Evolutionary conservation across 169 alveolate species (phyloP).

Genomic region (Theileria annulata): DNA sequence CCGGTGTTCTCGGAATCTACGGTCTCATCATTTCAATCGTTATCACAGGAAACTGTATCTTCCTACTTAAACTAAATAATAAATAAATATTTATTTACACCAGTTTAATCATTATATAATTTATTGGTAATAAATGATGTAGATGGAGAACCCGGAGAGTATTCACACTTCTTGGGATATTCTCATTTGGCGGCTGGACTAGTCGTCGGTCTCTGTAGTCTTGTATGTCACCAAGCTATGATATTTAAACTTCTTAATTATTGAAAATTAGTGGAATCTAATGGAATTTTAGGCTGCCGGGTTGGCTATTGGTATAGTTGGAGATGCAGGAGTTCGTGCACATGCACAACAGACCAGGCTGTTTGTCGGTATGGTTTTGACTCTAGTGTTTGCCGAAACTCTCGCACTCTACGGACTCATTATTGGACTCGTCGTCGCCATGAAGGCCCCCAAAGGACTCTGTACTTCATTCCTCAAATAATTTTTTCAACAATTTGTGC

Average conservation of each 20-base stretch:
- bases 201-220: constrained; percentile 91
- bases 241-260: constrained; percentile 32
- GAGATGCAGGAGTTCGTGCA: constrained; percentile 99
- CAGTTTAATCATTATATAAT: no score
- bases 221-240: constrained; percentile 57
- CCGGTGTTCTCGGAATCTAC: constrained; percentile 98
- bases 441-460: constrained; percentile 63
- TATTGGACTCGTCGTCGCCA: constrained; percentile 72
- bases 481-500: neutral
- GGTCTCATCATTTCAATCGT: constrained; percentile 94
- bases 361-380: constrained; percentile 97
- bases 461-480: constrained; percentile 54
- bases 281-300: constrained; percentile 93
- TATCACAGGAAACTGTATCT: constrained; percentile 68
- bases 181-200: constrained; percentile 95
- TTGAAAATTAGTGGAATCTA: neutral
- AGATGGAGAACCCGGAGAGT: constrained; percentile 78
- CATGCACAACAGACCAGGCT: constrained; percentile 98
- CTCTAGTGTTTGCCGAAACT: constrained; percentile 98
- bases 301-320: constrained; percentile 98
- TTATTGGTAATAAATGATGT: neutral
- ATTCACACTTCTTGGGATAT: constrained; percentile 89
- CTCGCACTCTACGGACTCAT: constrained; percentile 95
- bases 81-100: neutral
- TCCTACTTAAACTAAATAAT: neutral